Conservation (phyloP, 2,329 filamentous ascomycete species). For the Diaporthe eres region DNA sequence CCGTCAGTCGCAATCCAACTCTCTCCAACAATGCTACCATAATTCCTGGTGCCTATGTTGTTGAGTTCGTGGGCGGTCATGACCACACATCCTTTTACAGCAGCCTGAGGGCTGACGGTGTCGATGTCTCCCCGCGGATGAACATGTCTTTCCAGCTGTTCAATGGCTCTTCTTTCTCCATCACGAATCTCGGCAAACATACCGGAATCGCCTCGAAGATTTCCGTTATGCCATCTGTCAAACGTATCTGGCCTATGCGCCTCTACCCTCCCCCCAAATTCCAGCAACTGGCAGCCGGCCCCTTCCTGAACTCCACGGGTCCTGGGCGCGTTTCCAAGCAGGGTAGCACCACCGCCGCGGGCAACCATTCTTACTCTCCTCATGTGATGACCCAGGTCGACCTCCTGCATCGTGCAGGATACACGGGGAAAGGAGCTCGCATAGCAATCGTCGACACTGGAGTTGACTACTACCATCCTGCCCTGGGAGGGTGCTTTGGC, state of each 20-base stretch:
- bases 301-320: background rate
- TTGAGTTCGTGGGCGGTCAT: conserved; percentile 44
- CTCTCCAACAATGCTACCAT: background rate
- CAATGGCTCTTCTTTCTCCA: conserved; percentile 45
- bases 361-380: conserved; percentile 42
- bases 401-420: conserved; percentile 57
- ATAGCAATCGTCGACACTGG: conserved; percentile 58
- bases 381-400: conserved; percentile 55
- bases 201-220: conserved; percentile 43
- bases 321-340: background rate
- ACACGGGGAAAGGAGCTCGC: conserved; percentile 61
- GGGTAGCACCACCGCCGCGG: background rate
- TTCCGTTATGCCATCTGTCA: conserved; percentile 46
- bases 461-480: conserved; percentile 65
- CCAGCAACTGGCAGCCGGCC: background rate
- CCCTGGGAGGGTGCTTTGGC: conserved; percentile 67
- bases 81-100: conserved; percentile 44
- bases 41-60: conserved; percentile 43
- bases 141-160: conserved; percentile 45
- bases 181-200: conserved; percentile 34
- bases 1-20: background rate
- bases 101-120: conserved; percentile 39
- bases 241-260: conserved; percentile 50
- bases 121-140: conserved; percentile 43
- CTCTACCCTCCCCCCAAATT: conserved; percentile 39